These are phyloP conservation scores for Porphyrellus cyaneotinctus DNA, from an alignment of 768 basidiomycete genomes.

Conservation along the genomic window DNA sequence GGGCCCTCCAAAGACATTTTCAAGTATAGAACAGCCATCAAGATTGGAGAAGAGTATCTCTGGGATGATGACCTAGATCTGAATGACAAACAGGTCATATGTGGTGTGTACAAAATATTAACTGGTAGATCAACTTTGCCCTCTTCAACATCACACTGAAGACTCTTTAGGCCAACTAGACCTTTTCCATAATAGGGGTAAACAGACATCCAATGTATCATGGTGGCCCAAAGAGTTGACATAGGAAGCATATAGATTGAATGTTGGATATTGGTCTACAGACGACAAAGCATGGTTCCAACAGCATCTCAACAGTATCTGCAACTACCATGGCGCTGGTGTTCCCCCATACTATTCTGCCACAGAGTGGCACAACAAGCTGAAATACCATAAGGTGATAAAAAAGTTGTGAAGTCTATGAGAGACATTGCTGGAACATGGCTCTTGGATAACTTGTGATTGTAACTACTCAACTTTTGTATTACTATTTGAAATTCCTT, in stretches of 20 bases:
- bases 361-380: neutral
- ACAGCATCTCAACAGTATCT: neutral
- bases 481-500: too few species aligned
- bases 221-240: conserved; percentile 5
- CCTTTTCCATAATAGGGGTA: too few species aligned
- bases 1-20: neutral
- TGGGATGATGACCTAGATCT: conserved; percentile 3
- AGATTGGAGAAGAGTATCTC: neutral
- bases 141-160: neutral
- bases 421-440: neutral
- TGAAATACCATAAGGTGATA: neutral
- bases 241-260: neutral
- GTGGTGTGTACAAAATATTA: neutral
- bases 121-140: neutral
- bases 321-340: neutral
- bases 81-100: conserved; percentile 1
- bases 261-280: conserved; percentile 1
- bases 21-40: neutral
- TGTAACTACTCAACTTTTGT: too few species aligned
- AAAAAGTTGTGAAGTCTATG: neutral
- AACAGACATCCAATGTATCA: neutral
- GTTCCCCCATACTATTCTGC: neutral
- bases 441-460: neutral
- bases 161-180: neutral
- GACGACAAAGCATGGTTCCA: conserved; percentile 2